phyloP scores from a whole-genome alignment of 768 basidiomycete genomes.

The Phylloporus rhodoxanthus region DNA sequence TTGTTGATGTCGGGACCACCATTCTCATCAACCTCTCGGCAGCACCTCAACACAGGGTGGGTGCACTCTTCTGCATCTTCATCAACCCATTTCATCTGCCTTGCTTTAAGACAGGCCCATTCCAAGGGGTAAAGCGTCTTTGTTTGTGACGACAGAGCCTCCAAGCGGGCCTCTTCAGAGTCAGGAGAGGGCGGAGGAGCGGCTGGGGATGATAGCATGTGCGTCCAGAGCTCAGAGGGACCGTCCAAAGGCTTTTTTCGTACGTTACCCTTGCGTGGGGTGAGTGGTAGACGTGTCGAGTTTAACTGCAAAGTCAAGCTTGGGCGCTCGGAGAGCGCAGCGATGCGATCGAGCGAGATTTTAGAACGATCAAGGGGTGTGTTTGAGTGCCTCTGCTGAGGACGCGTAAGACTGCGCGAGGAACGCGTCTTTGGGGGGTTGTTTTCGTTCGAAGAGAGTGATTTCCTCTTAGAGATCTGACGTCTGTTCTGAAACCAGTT shows the following conservation, averaged over 20 bases:
- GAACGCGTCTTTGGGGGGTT: slow-evolving; percentile 3
- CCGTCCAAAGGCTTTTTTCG: slow-evolving; percentile 10
- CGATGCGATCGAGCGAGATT: slow-evolving; percentile 30
- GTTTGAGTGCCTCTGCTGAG: slow-evolving; percentile 5
- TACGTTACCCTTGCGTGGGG: slow-evolving; percentile 23
- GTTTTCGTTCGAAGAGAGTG: slow-evolving; percentile 21
- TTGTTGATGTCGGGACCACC: background rate
- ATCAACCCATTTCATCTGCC: slow-evolving; percentile 26
- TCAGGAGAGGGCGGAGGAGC: slow-evolving; percentile 16
- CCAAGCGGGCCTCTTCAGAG: slow-evolving; percentile 23
- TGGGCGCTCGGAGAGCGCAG: slow-evolving; percentile 27
- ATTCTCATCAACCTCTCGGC: slow-evolving; percentile 6
- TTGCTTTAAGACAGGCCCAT: slow-evolving; percentile 61
- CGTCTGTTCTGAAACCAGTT: slow-evolving; percentile 85
- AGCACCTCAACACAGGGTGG: slow-evolving; percentile 6
- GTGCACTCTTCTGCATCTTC: slow-evolving; percentile 15
- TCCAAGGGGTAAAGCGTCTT: slow-evolving; percentile 55
- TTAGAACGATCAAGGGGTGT: slow-evolving; percentile 20
- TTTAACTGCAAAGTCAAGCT: slow-evolving; percentile 9
- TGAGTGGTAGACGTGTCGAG: slow-evolving; percentile 16
- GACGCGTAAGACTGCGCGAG: slow-evolving; percentile 5
- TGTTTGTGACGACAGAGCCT: slow-evolving; percentile 25
- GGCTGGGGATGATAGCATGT: slow-evolving; percentile 27
- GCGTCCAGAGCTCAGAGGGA: slow-evolving; percentile 24
- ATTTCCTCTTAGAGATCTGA: slow-evolving; percentile 38